phyloP scores from a whole-genome alignment of 2,329 filamentous ascomycete genomes.

The Microsporum ferrugineum region DNA sequence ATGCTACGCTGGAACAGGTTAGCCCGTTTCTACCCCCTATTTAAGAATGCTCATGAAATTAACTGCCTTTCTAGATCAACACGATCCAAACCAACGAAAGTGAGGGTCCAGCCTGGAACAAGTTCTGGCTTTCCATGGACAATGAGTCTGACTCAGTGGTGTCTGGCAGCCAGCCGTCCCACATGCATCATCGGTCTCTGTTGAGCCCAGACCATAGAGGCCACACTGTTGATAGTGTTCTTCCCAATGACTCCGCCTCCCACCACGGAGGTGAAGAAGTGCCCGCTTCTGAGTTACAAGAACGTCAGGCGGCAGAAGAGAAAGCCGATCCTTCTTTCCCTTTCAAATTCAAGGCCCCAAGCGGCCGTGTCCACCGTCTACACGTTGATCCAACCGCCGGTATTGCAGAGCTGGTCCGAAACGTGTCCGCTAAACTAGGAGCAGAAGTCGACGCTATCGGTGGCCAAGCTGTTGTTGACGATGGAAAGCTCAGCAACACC shows the following conservation, averaged over 20 bases:
- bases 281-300: conserved; percentile 55
- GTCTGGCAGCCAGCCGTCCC: conserved; percentile 62
- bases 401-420: conserved; percentile 63
- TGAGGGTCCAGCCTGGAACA: conserved; percentile 97
- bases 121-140: conserved; percentile 96
- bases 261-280: conserved; percentile 61
- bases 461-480: conserved; percentile 63
- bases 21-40: background rate
- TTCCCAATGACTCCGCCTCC: conserved; percentile 88
- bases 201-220: conserved; percentile 68
- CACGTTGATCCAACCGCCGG: conserved; percentile 74
- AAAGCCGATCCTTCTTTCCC: conserved; percentile 69
- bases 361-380: conserved; percentile 82
- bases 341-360: conserved; percentile 98
- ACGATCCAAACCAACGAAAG: conserved; percentile 79
- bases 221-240: conserved; percentile 65
- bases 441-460: conserved; percentile 72
- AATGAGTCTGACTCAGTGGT: conserved; percentile 93
- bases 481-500: conserved; percentile 61
- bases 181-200: conserved; percentile 54
- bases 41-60: background rate
- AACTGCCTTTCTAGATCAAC: conserved; percentile 50
- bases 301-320: conserved; percentile 42
- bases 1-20: conserved; percentile 93
- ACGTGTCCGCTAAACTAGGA: conserved; percentile 75